Evolutionary conservation across 2,329 filamentous ascomycete genomes (phyloP), one percentile per base, ranked within the genome.

Genomic region (Fusarium torulosum): DNA sequence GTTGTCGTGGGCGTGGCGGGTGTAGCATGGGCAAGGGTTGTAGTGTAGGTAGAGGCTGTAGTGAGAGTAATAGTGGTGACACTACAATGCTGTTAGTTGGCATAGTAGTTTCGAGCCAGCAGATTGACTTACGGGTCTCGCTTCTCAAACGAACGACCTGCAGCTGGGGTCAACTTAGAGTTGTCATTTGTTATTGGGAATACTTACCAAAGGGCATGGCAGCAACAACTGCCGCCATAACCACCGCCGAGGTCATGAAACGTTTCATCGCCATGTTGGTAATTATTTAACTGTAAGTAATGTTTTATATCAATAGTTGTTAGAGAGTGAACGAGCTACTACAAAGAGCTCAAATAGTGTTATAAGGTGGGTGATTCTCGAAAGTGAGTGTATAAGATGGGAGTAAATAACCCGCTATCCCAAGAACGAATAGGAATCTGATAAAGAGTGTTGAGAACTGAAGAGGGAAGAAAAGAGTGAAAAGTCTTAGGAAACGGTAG

Each of bases 181-280:
- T 19, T 17, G 10, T 14, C 14, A 23, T 20, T 13, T 33, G 17
- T n/a, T 8, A n/a, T 13, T 7, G 14, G 10, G 10, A 29, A 10
- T 19, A 59, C 70, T 66, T 54, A 77, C 75, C 60, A 42, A 72
- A 59, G 38, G 75, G 73, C 17, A 67, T 47, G 44, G 67, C 68
- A 44, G 62, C 41, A 49, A 69, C 69, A 19, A 70, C 53, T 10
- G 65, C 66, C 31, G 65, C 66, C 45, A 75, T 60, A 29, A 64
- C 70, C 44, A 75, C 31, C 17, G 61, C 72, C 25, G 74, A 72
- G 49, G 73, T 54, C 19, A 77, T 55, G 45, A 71, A 53, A 17
- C 47, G 60, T 33, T 58, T 65, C 53, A 72, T 20, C 17, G 62
- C 41, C 74, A 77, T 68, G 66, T 35, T 63, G 13, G 10, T 19